Percentiles rank a stretch among this genome's conserved stretches.
Evolutionary conservation across 352 stramenopile genomes (phyloP).

Genomic region (Phytophthora colocasiae): DNA sequence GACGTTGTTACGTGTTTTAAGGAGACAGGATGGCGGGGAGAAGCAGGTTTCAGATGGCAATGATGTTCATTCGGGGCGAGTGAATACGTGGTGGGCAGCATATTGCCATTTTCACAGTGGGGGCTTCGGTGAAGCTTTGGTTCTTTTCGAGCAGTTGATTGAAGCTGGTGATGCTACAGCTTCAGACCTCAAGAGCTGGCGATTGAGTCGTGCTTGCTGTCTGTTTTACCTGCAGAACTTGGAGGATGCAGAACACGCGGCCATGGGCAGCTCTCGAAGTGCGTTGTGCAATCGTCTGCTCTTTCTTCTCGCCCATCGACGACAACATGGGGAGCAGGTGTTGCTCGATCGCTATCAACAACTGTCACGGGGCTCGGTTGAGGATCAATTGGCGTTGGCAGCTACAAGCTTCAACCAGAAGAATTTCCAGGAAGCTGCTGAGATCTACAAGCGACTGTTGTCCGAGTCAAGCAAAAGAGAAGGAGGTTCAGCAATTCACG

Average conservation of each 20-base stretch:
- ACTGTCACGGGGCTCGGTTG: conserved; percentile 32
- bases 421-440: conserved; percentile 71
- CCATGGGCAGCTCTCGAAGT: conserved; percentile 48
- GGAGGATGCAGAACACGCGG: conserved; percentile 58
- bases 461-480: conserved; percentile 25
- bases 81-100: conserved; percentile 69
- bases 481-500: conserved; percentile 49
- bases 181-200: conserved; percentile 46
- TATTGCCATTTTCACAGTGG: conserved; percentile 77
- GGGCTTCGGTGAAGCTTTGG: conserved; percentile 51
- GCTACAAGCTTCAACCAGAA: conserved; percentile 50
- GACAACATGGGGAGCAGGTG: conserved; percentile 67
- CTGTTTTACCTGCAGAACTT: conserved; percentile 57
- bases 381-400: conserved; percentile 56
- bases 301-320: conserved; percentile 50
- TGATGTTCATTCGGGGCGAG: conserved; percentile 17
- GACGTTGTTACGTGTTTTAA: conserved; percentile 43
- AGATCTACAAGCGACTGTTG: conserved; percentile 77
- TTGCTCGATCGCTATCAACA: conserved; percentile 84
- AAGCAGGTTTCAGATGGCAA: conserved; percentile 9
- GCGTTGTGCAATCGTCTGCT: conserved; percentile 62
- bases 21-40: conserved; percentile 28
- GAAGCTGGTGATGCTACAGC: conserved; percentile 11
- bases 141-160: conserved; percentile 63
- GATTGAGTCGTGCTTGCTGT: conserved; percentile 61